phyloP scores from a whole-genome alignment of 768 basidiomycete genomes.

The Lepiota venenata region DNA sequence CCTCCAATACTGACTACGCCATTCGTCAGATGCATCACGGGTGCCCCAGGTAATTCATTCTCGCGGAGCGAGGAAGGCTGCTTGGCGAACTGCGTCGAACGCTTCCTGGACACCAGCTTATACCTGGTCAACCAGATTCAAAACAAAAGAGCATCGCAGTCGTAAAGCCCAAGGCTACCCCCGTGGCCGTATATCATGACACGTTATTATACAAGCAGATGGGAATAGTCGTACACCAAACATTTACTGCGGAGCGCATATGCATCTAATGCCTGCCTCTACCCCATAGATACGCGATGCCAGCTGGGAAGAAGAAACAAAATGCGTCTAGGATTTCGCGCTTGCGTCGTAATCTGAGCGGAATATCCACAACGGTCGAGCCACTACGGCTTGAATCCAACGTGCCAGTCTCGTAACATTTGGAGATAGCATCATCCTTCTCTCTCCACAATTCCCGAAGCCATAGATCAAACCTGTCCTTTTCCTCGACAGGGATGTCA shows the following conservation, averaged over 20 bases:
- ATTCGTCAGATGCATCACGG: slow-evolving; percentile 67
- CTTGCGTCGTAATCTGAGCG: slow-evolving; percentile 50
- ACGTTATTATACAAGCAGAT: slow-evolving; percentile 11
- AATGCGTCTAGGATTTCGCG: slow-evolving; percentile 66
- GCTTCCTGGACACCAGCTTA: slow-evolving; percentile 85
- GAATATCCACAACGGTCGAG: slow-evolving; percentile 43
- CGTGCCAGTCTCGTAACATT: slow-evolving; percentile 51
- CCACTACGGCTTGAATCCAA: slow-evolving; percentile 31
- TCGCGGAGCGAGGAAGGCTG: slow-evolving; percentile 79
- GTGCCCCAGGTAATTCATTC: slow-evolving; percentile 75
- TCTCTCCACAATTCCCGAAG: slow-evolving; percentile 75
- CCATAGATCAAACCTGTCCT: slow-evolving; percentile 77
- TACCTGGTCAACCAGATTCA: slow-evolving; percentile 75
- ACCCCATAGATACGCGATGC: slow-evolving; percentile 46
- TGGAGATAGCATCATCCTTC: slow-evolving; percentile 79
- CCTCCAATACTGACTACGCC: background rate
- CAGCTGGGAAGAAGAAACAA: slow-evolving; percentile 63
- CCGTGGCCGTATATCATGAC: slow-evolving; percentile 13
- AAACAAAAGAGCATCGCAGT: slow-evolving; percentile 27
- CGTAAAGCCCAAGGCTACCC: slow-evolving; percentile 3
- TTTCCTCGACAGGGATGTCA: slow-evolving; percentile 57
- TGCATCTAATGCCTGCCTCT: slow-evolving; percentile 16
- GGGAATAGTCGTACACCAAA: slow-evolving; percentile 2
- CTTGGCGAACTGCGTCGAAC: slow-evolving; percentile 85
- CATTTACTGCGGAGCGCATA: slow-evolving; percentile 15